A percentile compares a stretch with the other conserved stretches of the same genome.
phyloP scores from a whole-genome alignment of 176 grass and related monocot species.

The Carex scoparia region DNA sequence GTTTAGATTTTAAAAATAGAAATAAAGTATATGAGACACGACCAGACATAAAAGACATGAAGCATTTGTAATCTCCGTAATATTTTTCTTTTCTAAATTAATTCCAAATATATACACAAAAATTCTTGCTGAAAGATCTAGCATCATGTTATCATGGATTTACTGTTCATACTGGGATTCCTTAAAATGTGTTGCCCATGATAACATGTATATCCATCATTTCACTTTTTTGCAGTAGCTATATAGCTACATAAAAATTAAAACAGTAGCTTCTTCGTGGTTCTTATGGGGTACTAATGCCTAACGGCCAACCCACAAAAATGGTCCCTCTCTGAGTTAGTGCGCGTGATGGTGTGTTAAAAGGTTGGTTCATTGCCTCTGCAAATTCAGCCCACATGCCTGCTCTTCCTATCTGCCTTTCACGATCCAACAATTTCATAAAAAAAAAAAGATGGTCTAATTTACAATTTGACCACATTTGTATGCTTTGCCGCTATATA shows the following conservation, averaged over 20 bases:
- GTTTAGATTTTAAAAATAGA: too few species aligned
- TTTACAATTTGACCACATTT: not conserved
- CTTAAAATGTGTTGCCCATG: not conserved
- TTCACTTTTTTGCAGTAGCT: not conserved
- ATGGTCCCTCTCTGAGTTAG: not conserved
- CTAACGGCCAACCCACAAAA: constrained; percentile 6
- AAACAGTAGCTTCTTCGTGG: not conserved
- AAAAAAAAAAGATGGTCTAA: not conserved
- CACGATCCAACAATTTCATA: not conserved
- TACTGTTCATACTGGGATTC: not conserved
- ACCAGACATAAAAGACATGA: too few species aligned
- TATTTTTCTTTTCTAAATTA: not conserved
- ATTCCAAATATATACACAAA: not conserved
- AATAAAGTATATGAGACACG: too few species aligned
- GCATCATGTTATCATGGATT: not conserved
- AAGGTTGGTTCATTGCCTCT: not conserved
- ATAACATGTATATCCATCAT: not conserved
- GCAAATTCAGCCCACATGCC: constrained; percentile 11
- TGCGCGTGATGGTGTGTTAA: not conserved
- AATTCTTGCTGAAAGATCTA: not conserved
- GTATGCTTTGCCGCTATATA: not conserved
- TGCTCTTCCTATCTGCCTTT: not conserved
- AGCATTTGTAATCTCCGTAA: not conserved
- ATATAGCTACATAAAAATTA: not conserved
- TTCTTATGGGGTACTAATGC: constrained; percentile 12